Base-by-base conservation (phyloP, 192 early-diverging fungal species). In the Helicostylum pulchrum region DNA sequence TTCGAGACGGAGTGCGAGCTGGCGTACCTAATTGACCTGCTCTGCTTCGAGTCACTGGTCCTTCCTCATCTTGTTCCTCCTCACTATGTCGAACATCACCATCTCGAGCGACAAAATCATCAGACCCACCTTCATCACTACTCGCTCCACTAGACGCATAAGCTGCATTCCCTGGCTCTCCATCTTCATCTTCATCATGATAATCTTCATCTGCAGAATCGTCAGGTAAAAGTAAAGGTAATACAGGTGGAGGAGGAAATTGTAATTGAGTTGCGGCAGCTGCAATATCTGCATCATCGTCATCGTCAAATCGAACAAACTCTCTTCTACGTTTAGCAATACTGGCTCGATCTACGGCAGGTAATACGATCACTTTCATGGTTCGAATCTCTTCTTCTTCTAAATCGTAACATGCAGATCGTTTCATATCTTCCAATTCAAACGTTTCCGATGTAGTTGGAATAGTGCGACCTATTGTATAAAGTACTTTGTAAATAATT, bases 381-480 rank as follows among this genome's bases (percentile, higher is more conserved):
- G 15, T 21, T 36, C 17, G 32, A 19, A 52, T 34, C 74, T 78
- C 30, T 58, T 81, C 23, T 66, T 71, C n/a, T 64, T 67, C n/a
- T 67, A 66, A 42, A 83, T 67, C 26, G 77, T 67, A 39, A 70
- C 77, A 32, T 53, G 71, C 23, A 76, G 77, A 8, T 59, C 74
- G 15, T 56, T 74, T 70, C 32, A 34, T 30, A 5, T 87, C 84
- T 49, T 91, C 85, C 4, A 69, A 55, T 21, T 77, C 74, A 48
- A 87, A 75, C 12, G 67, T 71, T 1, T 72, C 72, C 17, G 67
- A 58, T 6, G 76, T 72, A 4, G 85, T 74, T 9, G 83, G 76
- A 17, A 92, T 78, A 39, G 78, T 68, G 9, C 82, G 72, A 4
- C 90, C 89, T 63, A 68, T 19, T 50, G 6, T 12, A 12, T 2